phyloP scores from a whole-genome alignment of 441 rosid genomes.

The Pelargonium australe region DNA sequence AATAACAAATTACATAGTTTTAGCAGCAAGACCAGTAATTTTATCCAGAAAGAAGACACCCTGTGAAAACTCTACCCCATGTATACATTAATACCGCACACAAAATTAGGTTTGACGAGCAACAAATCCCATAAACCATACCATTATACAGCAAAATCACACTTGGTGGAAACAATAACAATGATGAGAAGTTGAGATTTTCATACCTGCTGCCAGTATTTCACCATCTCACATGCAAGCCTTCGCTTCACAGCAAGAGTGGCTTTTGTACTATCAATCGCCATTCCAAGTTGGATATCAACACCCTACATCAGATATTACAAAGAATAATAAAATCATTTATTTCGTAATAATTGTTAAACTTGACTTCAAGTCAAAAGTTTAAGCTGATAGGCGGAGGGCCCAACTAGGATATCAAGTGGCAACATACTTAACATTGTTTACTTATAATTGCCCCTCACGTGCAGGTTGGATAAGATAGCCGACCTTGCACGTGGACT shows the following conservation, averaged over 20 bases:
- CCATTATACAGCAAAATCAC: background rate
- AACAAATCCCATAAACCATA: background rate
- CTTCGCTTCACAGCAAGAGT: conserved; percentile 97
- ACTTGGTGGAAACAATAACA: background rate
- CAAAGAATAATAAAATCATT: background rate
- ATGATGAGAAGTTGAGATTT: background rate
- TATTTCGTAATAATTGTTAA: background rate
- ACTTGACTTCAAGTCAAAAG: too few species aligned
- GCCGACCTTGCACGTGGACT: too few species aligned
- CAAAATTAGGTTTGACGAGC: background rate
- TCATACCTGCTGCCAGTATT: conserved; percentile 97
- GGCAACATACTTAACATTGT: too few species aligned
- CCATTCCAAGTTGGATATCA: conserved; percentile 98
- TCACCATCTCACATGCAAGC: conserved; percentile 99
- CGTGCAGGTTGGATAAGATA: too few species aligned
- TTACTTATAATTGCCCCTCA: too few species aligned
- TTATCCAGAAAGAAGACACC: too few species aligned
- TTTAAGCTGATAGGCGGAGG: too few species aligned
- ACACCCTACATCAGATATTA: conserved; percentile 55
- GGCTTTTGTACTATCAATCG: conserved; percentile 94
- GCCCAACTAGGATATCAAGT: too few species aligned
- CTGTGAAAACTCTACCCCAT: too few species aligned
- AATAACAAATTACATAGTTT: too few species aligned
- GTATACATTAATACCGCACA: background rate
- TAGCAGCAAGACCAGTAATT: too few species aligned